Evolutionary conservation across 805 yeast genomes (phyloP).

Genomic region (Ogataea philodendri): DNA sequence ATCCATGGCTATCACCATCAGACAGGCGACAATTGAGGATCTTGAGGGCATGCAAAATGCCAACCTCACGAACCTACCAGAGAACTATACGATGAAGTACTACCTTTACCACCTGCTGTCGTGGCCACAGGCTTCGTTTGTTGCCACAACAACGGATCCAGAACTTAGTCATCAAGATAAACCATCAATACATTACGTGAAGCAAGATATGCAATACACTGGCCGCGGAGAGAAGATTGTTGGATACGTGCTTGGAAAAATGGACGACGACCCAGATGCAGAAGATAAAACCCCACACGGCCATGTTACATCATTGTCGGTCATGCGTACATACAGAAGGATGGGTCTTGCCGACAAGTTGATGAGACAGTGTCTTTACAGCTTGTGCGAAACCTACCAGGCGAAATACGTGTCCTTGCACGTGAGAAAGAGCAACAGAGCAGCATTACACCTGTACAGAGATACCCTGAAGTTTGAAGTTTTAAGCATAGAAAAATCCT

Average conservation of each 20-base stretch:
- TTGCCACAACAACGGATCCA: conserved; percentile 77
- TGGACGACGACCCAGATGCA: conserved; percentile 82
- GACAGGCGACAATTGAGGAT: conserved; percentile 84
- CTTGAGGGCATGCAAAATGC: conserved; percentile 96
- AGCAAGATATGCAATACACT: conserved; percentile 49
- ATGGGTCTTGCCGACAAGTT: conserved; percentile 91
- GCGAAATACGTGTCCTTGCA: conserved; percentile 87
- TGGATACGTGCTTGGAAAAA: conserved; percentile 94
- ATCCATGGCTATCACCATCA: conserved; percentile 76
- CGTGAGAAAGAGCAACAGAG: conserved; percentile 89
- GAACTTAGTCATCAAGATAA: conserved; percentile 29
- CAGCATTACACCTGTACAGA: conserved; percentile 88
- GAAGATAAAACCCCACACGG: conserved; percentile 77
- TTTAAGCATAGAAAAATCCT: conserved; percentile 75
- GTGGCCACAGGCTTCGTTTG: conserved; percentile 98
- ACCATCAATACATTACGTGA: conserved; percentile 15
- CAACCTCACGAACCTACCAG: conserved; percentile 87
- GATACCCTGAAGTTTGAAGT: conserved; percentile 85
- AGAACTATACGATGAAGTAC: conserved; percentile 87
- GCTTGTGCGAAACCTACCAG: conserved; percentile 75
- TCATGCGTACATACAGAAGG: conserved; percentile 92
- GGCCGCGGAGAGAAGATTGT: conserved; percentile 74
- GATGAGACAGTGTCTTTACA: conserved; percentile 77
- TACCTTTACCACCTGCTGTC: conserved; percentile 90
- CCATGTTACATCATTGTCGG: conserved; percentile 90